Evolutionary conservation across 2,329 filamentous ascomycete species (phyloP).

Genomic region (Dactylellina cionopaga): DNA sequence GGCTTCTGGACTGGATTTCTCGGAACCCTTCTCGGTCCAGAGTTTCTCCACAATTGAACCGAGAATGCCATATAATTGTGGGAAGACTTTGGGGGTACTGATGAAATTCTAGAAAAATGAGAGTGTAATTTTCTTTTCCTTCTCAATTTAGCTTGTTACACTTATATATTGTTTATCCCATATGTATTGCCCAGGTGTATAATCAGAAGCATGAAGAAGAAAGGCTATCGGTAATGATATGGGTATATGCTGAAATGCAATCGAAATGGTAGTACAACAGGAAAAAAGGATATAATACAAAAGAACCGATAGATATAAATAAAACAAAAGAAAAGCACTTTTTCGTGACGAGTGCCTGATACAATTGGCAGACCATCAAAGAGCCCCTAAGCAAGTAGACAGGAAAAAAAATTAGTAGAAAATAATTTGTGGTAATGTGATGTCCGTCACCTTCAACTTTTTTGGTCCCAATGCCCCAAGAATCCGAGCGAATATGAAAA

Average conservation of each 20-base stretch:
- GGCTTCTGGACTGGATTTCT: neutral
- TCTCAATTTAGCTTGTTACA: neutral
- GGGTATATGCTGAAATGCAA: slow-evolving; percentile 22
- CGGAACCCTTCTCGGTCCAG: slow-evolving; percentile 42
- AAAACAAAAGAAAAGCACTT: neutral
- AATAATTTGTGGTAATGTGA: slow-evolving; percentile 1
- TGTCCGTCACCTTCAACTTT: slow-evolving; percentile 28
- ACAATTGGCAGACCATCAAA: neutral
- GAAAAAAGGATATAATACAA: slow-evolving; percentile 17
- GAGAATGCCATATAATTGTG: slow-evolving; percentile 31
- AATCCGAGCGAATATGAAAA: neutral
- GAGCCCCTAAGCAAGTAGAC: neutral
- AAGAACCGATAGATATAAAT: slow-evolving; percentile 7
- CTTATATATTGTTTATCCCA: neutral
- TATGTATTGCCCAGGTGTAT: neutral
- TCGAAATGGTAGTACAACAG: too few species aligned
- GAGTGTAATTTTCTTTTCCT: too few species aligned
- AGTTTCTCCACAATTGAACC: slow-evolving; percentile 52
- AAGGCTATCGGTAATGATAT: slow-evolving; percentile 15
- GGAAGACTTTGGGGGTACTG: slow-evolving; percentile 10
- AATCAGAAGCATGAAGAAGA: neutral
- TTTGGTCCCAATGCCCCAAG: slow-evolving; percentile 8
- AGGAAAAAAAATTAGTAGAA: slow-evolving; percentile 43
- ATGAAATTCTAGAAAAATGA: neutral
- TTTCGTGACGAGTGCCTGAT: slow-evolving; percentile 15